Percentiles rank a stretch among this genome's conserved stretches.
phyloP scores from a whole-genome alignment of 768 basidiomycete species.

The Kondoa malvinella region DNA sequence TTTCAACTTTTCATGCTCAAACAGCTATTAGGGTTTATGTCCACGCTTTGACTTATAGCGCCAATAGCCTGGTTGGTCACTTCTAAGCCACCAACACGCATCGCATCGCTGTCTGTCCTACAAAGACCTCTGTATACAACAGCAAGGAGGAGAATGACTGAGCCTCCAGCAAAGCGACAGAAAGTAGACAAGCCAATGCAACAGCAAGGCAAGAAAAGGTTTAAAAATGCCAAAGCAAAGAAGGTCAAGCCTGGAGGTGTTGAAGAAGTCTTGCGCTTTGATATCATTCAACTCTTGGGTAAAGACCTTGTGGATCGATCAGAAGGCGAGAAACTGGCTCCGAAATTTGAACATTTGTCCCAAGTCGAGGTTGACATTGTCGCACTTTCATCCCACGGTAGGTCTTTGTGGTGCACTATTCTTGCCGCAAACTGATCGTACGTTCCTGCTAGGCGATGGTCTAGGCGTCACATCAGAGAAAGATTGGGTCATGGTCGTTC shows the following conservation, averaged over 20 bases:
- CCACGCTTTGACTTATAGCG: no score
- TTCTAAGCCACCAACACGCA: no score
- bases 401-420: slow-evolving; percentile 38
- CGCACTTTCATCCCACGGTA: slow-evolving; percentile 41
- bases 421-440: not conserved
- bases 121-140: no score
- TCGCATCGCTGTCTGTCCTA: no score
- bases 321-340: slow-evolving; percentile 33
- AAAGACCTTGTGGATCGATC: slow-evolving; percentile 32
- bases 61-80: no score
- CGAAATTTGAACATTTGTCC: slow-evolving; percentile 43
- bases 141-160: not conserved
- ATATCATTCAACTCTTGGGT: slow-evolving; percentile 54
- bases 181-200: not conserved
- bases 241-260: slow-evolving; percentile 21
- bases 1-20: not conserved
- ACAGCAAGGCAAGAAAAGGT: not conserved
- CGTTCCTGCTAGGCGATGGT: slow-evolving; percentile 43
- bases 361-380: slow-evolving; percentile 45
- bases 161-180: not conserved
- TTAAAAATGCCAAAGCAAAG: slow-evolving; percentile 12
- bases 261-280: slow-evolving; percentile 40
- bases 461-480: slow-evolving; percentile 41
- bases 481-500: slow-evolving; percentile 67
- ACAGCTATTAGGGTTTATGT: no score